Base-by-base conservation (phyloP, 2,329 filamentous ascomycete genomes). In the Sporothrix protearum region DNA sequence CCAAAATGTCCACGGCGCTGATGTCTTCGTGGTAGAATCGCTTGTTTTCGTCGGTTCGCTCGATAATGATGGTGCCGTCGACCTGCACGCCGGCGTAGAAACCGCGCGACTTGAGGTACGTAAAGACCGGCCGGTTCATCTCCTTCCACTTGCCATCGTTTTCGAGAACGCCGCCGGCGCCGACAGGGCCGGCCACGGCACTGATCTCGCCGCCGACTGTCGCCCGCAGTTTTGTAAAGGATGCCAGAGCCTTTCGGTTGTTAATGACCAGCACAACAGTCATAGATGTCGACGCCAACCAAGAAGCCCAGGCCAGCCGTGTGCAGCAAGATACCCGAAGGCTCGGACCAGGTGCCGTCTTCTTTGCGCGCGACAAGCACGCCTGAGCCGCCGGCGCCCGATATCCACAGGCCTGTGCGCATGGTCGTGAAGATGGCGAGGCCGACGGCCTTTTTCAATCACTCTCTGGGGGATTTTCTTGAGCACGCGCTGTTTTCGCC, bases 251-350 rank as follows among this genome's bases (percentile, higher is more conserved):
- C 75, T 92, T 86, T 55, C 87, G 85, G 3, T 87, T 92, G 81
- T 96, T 96, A 80, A 97, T 94, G 47, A 96, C 91, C 30, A 94
- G 88, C 2, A 97, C 92, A 76, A 76, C 92, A 96, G 79, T 96
- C 93, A 81, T 96, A 96, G 36, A 96, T 93, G 79, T 96, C 93
- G 14, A 95, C 86, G 14, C 93, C 93, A 0, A 92, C 87, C 73
- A 95, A 85, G 78, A 96, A 93, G 0, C 93, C 93, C 0, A 93
- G 86, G 3, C 91, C 92, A 0, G 92, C 86, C 0, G 92, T 93
- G 77, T 95, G 91, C 33, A 96, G 86, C 80, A 94, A 86, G 77
- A 97, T 94, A 42, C 91, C 93, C 0, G 90, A 93, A 0, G 93
- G 93, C 0, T 92, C 91, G 51, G 91, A 92, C 92, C 91, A 94